Evolutionary conservation across 257 asterid species (phyloP).

Genomic region (Scutellaria baicalensis): DNA sequence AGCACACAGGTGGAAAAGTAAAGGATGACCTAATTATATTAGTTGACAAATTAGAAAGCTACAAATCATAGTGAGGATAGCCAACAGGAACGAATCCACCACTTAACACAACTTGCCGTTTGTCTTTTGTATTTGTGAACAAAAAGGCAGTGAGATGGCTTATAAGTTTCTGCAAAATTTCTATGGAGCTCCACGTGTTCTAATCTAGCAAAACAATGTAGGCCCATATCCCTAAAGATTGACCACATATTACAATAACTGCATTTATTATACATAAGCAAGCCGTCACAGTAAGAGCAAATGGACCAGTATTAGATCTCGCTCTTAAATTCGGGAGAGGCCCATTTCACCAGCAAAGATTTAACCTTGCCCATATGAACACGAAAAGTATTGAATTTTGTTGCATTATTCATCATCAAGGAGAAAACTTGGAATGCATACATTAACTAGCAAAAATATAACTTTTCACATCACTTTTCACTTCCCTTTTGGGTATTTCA

Average conservation of each 20-base stretch:
- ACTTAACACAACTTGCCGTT: not conserved
- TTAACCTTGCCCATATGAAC: not conserved
- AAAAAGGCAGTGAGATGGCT: not conserved
- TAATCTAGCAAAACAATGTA: constrained; percentile 10
- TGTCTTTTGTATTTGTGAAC: not conserved
- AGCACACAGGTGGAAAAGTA: not conserved
- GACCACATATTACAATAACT: constrained; percentile 3
- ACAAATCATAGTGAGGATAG: constrained; percentile 2
- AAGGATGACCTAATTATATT: not conserved
- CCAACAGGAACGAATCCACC: not conserved
- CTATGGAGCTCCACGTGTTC: constrained; percentile 1
- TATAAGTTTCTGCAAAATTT: not conserved
- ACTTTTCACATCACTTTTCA: constrained; percentile 4
- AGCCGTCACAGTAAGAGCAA: constrained; percentile 9
- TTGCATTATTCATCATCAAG: not conserved
- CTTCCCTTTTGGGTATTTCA: not conserved
- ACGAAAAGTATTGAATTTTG: not conserved
- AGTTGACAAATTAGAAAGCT: not conserved
- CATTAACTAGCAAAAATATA: not conserved
- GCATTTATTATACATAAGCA: not conserved
- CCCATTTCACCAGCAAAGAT: constrained; percentile 3
- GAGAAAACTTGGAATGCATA: constrained; percentile 1
- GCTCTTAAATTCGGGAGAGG: constrained; percentile 1
- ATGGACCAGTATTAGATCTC: not conserved
- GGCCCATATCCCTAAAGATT: constrained; percentile 3